Conservation (phyloP, 805 yeast genomes). For the Saturnispora mendoncae region DNA sequence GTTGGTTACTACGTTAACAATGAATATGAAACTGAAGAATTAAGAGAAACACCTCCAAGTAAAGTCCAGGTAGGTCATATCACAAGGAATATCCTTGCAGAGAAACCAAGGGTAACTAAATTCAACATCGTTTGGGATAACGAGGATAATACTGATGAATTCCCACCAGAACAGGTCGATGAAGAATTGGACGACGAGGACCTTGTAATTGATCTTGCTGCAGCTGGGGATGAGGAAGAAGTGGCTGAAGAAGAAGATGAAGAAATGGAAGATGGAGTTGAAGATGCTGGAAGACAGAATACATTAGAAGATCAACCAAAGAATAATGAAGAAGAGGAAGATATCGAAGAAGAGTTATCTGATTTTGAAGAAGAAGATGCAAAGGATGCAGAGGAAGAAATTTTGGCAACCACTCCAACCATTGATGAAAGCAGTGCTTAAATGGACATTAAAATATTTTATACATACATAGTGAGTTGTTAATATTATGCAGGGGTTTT, state of each 20-base stretch:
- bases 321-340: conserved; percentile 31
- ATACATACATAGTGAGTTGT: neutral
- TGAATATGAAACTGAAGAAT: conserved; percentile 89
- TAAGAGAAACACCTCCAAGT: conserved; percentile 87
- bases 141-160: conserved; percentile 47
- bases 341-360: conserved; percentile 30
- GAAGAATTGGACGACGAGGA: conserved; percentile 46
- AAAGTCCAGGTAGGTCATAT: conserved; percentile 92
- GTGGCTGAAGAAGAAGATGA: conserved; percentile 31
- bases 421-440: conserved; percentile 7
- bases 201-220: conserved; percentile 37
- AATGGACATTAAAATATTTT: neutral
- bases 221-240: conserved; percentile 33
- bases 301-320: conserved; percentile 35
- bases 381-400: conserved; percentile 21
- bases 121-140: conserved; percentile 97
- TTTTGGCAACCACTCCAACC: conserved; percentile 8
- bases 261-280: conserved; percentile 18
- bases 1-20: conserved; percentile 97
- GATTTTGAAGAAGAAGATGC: conserved; percentile 28
- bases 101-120: conserved; percentile 94
- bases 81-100: conserved; percentile 89
- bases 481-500: neutral
- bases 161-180: conserved; percentile 74
- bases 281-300: conserved; percentile 34